A percentile compares a stretch with the other conserved stretches of the same genome.
Conservation (phyloP, 2,329 filamentous ascomycete genomes). For the Colletotrichum eremochloae region DNA sequence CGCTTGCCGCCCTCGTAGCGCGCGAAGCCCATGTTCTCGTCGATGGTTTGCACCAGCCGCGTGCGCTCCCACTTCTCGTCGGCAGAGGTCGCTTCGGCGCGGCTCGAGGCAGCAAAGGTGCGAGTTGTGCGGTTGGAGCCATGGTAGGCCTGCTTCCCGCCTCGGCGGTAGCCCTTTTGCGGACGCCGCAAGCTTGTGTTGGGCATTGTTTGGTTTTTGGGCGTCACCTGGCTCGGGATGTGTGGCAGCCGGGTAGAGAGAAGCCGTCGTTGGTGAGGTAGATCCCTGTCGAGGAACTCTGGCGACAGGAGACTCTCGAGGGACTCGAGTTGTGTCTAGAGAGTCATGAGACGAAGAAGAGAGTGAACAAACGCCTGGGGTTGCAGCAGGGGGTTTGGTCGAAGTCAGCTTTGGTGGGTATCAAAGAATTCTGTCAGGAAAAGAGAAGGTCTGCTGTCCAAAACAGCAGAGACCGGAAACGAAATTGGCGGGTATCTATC, state of each 20-base stretch:
- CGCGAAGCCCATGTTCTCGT: conserved; percentile 94
- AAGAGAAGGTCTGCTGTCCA: neutral
- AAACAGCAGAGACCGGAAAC: conserved; percentile 19
- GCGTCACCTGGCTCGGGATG: neutral
- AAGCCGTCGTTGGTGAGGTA: conserved; percentile 6
- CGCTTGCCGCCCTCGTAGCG: conserved; percentile 89
- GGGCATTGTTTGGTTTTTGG: conserved; percentile 61
- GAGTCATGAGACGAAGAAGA: conserved; percentile 15
- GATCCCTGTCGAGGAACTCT: conserved; percentile 24
- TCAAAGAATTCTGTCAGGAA: conserved; percentile 18
- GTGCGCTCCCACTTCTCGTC: conserved; percentile 94
- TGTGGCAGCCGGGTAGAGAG: conserved; percentile 17
- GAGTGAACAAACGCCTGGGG: neutral
- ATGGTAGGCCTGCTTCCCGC: conserved; percentile 77
- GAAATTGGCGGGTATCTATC: conserved; percentile 18
- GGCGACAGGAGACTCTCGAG: conserved; percentile 20
- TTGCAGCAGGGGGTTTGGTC: conserved; percentile 1
- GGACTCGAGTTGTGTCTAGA: conserved; percentile 5
- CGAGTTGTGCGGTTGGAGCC: conserved; percentile 73
- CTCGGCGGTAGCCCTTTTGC: conserved; percentile 77
- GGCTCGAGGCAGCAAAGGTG: conserved; percentile 83
- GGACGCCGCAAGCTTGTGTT: conserved; percentile 72
- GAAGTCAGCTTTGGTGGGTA: conserved; percentile 28
- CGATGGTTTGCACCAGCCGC: conserved; percentile 86
- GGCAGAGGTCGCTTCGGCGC: conserved; percentile 87